Evolutionary conservation across 75 land plant genomes (phyloP), one percentile per base, ranked within the genome.

Genomic region (Sequoia sempervirens): DNA sequence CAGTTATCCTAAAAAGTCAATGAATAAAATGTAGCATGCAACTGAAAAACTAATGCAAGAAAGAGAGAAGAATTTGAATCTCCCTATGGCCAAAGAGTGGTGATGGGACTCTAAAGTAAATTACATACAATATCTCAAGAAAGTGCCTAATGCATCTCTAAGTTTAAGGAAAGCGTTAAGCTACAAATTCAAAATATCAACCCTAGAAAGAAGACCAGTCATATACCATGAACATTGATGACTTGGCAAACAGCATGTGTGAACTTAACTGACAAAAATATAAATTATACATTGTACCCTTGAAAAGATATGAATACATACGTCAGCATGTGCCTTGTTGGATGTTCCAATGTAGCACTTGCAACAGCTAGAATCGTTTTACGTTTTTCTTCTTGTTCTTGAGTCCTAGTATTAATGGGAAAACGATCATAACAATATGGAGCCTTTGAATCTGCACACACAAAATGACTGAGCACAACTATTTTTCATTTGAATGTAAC

Each of bases 301-400:
- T 78, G 50, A 78, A 45, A 45, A 45, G 28, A 45, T 70, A 78
- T 69, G 50, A 37, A 86, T 6, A 36, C 72, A 70, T 80, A 95
- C 96, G 92, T 93, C 66, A 84, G 78, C 69, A 64, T 69, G 75
- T 83, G 89, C 82, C 79, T 90, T 68, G 85, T 83, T 32, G 87
- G 84, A 76, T 84, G 82, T 10, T 93, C 95, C 38, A 85, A 84
- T 18, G 91, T 89, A 17, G 93, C 92, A 85, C 86, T 92, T 84
- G 94, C 99, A 64, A 91, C 86, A 32, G 91, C 94, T 64, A 97
- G 88, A 90, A 92, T 89, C 70, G 91, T 89, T 82, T 85, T 93
- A 69, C 99, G 88, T 85, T 94, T 96, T 85, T 97, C 99, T 84
- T 97, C 93, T 83, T 97, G 94, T 79, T 93, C 95, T 69, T 92